Base-by-base conservation (phyloP, 169 alveolate genomes). In the Ichthyophthirius multifiliis region DNA sequence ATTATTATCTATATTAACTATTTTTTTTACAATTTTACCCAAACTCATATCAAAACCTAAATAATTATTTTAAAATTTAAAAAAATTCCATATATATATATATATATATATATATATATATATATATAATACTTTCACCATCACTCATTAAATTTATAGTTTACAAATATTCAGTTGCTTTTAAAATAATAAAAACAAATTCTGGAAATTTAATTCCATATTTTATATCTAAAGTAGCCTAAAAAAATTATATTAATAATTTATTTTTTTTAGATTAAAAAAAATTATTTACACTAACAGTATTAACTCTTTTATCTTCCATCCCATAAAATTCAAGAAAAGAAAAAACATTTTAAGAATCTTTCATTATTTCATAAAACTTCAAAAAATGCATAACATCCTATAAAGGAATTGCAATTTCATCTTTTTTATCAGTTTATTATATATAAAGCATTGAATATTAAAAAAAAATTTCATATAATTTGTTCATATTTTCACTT, bases 111-210 rank as follows among this genome's bases (percentile, higher is more conserved):
- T n/a, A n/a, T n/a, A n/a, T n/a, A n/a, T n/a, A n/a, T n/a, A n/a
- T n/a, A n/a, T n/a, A n/a, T n/a, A n/a, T n/a, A n/a, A n/a, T 79
- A 81, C 86, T 47, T 81, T 81, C 86, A 0, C 62, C 86, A 47
- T 81, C 80, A 45, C 39, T 34, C 77, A 74, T 62, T 15, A 81
- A 35, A 47, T 67, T 81, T 3, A 32, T 73, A 13, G 80, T 73
- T 41, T 81, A 43, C 30, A 37, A 47, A 32, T 39, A 81, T 35
- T 81, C 34, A 7, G 80, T 76, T 12, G 65, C 48, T 55, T 71
- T 74, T 18, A 81, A 45, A 9, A 81, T 81, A 20, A 81, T 81
- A 20, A 67, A 76, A 27, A 81, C 48, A 74, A 81, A 81, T 32
- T 81, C 86, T 23, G 79, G 71, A 41, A 81, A 81, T 31, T 48